Conservation (phyloP, 2,329 filamentous ascomycete genomes). For the Pleomassaria siparia region DNA sequence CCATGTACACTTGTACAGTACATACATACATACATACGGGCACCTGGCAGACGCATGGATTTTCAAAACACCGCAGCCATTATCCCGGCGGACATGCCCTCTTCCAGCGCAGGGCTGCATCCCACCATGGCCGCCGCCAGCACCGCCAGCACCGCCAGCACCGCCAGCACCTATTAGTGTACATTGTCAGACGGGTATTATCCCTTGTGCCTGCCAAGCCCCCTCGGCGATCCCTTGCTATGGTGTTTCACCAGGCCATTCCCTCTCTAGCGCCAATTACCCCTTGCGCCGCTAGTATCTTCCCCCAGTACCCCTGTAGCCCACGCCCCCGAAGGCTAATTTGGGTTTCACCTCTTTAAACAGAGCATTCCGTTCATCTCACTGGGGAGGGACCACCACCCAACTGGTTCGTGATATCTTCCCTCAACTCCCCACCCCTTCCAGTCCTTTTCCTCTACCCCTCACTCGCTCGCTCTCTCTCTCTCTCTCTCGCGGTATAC, state of each 20-base stretch:
- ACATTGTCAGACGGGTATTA: no score
- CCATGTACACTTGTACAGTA: no score
- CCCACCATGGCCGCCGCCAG: no score
- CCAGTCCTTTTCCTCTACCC: slow-evolving; percentile 9
- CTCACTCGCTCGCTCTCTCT: slow-evolving; percentile 24
- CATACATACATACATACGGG: no score
- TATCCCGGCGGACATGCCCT: neutral
- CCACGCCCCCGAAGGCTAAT: slow-evolving; percentile 24
- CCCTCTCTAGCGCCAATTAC: slow-evolving; percentile 24
- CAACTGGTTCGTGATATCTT: slow-evolving; percentile 27
- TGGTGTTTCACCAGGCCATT: slow-evolving; percentile 34
- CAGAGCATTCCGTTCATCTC: slow-evolving; percentile 43
- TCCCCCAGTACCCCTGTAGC: slow-evolving; percentile 25
- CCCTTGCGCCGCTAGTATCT: slow-evolving; percentile 14
- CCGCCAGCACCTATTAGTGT: no score
- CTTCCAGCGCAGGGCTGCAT: slow-evolving; percentile 8
- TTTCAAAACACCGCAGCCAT: neutral
- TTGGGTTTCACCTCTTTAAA: slow-evolving; percentile 39
- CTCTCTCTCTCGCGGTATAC: no score
- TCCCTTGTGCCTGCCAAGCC: slow-evolving; percentile 9
- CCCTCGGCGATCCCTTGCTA: slow-evolving; percentile 27
- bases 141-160: no score
- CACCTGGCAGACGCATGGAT: neutral
- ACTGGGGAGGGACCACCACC: slow-evolving; percentile 30
- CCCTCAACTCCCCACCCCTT: slow-evolving; percentile 23